Conservation (phyloP, 2,329 filamentous ascomycete genomes). For the Colletotrichum brevisporum region DNA sequence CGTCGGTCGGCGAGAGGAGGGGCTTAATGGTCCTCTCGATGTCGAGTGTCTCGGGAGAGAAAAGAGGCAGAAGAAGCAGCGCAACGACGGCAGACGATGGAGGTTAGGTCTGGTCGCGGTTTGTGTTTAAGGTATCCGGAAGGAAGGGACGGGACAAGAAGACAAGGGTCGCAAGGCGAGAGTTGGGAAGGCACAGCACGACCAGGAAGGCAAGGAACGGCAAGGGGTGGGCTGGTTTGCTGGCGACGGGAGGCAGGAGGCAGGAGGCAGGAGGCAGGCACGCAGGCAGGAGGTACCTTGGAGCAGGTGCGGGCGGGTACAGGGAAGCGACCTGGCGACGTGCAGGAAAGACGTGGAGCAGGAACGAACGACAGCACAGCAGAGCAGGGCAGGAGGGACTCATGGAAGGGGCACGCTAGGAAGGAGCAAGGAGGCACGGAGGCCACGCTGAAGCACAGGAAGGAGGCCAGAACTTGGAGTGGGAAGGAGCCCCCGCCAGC, state of each 20-base stretch:
- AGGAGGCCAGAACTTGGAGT: not conserved
- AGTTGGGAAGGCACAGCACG: slow-evolving; percentile 22
- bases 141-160: slow-evolving; percentile 39
- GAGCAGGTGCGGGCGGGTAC: slow-evolving; percentile 9
- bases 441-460: not conserved
- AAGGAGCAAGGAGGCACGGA: not conserved
- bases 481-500: not conserved
- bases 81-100: not conserved
- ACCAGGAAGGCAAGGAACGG: slow-evolving; percentile 31
- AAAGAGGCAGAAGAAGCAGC: not conserved
- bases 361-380: slow-evolving; percentile 25
- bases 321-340: slow-evolving; percentile 18
- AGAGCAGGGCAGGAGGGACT: not conserved
- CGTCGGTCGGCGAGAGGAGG: not conserved
- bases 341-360: slow-evolving; percentile 24
- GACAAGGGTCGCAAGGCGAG: slow-evolving; percentile 33
- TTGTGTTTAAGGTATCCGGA: slow-evolving; percentile 39
- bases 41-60: not conserved
- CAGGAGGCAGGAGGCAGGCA: not conserved
- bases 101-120: slow-evolving; percentile 16
- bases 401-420: not conserved
- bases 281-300: slow-evolving; percentile 10
- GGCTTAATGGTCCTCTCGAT: not conserved
- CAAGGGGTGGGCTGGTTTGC: slow-evolving; percentile 23
- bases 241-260: not conserved